Evolutionary conservation across 176 grass and related monocot species (phyloP).

Genomic region (Avena sativa): DNA sequence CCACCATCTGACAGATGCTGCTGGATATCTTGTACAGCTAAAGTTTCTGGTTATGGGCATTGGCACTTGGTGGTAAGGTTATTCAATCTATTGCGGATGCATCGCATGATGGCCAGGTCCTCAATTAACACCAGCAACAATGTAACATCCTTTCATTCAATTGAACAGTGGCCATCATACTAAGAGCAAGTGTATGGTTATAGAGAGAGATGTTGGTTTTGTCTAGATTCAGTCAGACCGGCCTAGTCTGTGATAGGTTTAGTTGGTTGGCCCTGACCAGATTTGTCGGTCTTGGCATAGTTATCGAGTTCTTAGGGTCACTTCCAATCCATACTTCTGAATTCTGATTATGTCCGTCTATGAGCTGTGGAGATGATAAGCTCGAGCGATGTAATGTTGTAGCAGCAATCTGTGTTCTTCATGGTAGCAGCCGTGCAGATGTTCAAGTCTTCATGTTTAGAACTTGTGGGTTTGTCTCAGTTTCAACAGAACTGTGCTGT

Average conservation of each 20-base stretch:
- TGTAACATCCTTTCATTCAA: conserved; percentile 45
- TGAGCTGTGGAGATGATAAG: conserved; percentile 1
- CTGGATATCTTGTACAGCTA: conserved; percentile 86
- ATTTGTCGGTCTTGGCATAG: conserved; percentile 19
- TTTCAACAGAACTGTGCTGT: background rate
- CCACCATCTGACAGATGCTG: conserved; percentile 60
- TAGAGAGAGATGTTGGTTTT: conserved; percentile 23
- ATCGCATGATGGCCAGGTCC: conserved; percentile 47
- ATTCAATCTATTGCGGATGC: conserved; percentile 44
- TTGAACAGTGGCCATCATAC: conserved; percentile 30
- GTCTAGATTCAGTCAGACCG: conserved; percentile 31
- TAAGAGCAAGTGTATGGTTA: conserved; percentile 28
- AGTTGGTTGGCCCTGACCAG: conserved; percentile 34
- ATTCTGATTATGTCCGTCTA: conserved; percentile 12
- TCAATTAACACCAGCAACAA: conserved; percentile 32
- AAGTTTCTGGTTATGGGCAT: conserved; percentile 58
- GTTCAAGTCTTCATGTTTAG: background rate
- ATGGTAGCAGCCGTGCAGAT: background rate
- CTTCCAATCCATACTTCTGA: conserved; percentile 24
- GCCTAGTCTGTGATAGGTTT: conserved; percentile 44
- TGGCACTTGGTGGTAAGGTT: conserved; percentile 47
- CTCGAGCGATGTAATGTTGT: conserved; percentile 10
- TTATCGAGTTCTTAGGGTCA: conserved; percentile 16
- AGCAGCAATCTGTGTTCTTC: conserved; percentile 13
- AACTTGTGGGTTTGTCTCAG: background rate